Evolutionary conservation across 495 filamentous ascomycete genomes (phyloP).

Genomic region (Aspergillus coremiiformis): DNA sequence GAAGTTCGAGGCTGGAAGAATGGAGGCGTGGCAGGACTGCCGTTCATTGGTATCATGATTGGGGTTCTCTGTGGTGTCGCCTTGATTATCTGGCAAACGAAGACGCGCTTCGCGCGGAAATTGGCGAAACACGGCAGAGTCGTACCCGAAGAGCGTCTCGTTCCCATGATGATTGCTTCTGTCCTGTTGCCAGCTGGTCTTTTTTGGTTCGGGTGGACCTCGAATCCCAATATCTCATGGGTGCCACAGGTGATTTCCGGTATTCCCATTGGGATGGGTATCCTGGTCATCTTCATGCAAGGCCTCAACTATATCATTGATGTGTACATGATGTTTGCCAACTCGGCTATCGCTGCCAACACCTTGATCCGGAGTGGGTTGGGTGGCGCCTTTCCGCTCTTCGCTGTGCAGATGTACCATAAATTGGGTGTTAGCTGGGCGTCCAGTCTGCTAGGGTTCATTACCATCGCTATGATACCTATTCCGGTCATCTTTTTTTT

Average conservation of each 20-base stretch:
- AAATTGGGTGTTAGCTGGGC: slow-evolving; percentile 59
- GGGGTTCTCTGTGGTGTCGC: slow-evolving; percentile 46
- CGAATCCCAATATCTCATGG: slow-evolving; percentile 36
- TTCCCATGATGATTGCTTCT: slow-evolving; percentile 51
- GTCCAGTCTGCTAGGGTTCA: slow-evolving; percentile 57
- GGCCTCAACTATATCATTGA: slow-evolving; percentile 60
- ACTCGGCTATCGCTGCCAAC: slow-evolving; percentile 60
- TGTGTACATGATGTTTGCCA: slow-evolving; percentile 51
- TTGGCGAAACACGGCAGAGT: slow-evolving; percentile 42
- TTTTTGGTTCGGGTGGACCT: slow-evolving; percentile 62
- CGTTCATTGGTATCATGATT: slow-evolving; percentile 53
- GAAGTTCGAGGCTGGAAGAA: slow-evolving; percentile 45
- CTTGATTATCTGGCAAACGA: slow-evolving; percentile 43
- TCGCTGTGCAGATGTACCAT: slow-evolving; percentile 54
- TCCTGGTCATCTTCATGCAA: slow-evolving; percentile 51
- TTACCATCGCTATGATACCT: slow-evolving; percentile 56
- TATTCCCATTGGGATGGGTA: slow-evolving; percentile 45
- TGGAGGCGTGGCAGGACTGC: slow-evolving; percentile 43
- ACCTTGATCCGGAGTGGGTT: slow-evolving; percentile 57
- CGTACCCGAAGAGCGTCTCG: slow-evolving; percentile 52
- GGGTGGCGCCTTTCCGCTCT: slow-evolving; percentile 60
- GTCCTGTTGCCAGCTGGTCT: slow-evolving; percentile 50
- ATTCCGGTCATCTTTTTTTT: slow-evolving; percentile 64
- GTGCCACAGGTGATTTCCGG: slow-evolving; percentile 44
- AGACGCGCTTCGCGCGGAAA: slow-evolving; percentile 45